These are phyloP conservation scores for Suillus sp. DNA, from an alignment of 768 basidiomycete genomes.

Conservation along the genomic window DNA sequence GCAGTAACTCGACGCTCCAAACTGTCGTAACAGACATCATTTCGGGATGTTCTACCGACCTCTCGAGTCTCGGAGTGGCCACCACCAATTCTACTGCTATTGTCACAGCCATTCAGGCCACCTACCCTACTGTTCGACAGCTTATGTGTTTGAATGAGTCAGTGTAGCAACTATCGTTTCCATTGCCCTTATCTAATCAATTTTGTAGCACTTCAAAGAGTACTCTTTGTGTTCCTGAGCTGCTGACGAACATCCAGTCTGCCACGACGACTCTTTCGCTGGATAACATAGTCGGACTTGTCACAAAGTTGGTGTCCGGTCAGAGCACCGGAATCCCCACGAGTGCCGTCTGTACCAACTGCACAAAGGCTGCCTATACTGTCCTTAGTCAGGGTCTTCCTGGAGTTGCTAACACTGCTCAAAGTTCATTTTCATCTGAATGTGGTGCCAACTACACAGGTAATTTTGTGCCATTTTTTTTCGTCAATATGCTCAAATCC, in stretches of 20 bases:
- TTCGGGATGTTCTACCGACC: conserved; percentile 48
- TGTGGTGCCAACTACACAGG: conserved; percentile 59
- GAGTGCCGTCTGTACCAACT: conserved; percentile 55
- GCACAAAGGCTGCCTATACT: conserved; percentile 54
- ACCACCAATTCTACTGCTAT: conserved; percentile 24
- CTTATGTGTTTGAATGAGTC: conserved; percentile 68
- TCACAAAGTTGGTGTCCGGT: conserved; percentile 16
- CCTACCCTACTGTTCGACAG: conserved; percentile 59
- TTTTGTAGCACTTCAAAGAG: conserved; percentile 35
- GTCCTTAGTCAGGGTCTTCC: conserved; percentile 42
- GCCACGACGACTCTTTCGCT: conserved; percentile 25
- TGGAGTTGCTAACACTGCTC: conserved; percentile 27
- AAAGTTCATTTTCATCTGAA: conserved; percentile 30
- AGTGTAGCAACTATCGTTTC: conserved; percentile 27
- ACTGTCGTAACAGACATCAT: conserved; percentile 56
- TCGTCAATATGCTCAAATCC: conserved; percentile 6
- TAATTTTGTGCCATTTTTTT: conserved; percentile 30
- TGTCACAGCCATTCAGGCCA: conserved; percentile 46
- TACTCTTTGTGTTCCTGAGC: conserved; percentile 59
- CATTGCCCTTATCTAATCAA: background rate
- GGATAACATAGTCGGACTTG: conserved; percentile 20
- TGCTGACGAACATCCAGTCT: conserved; percentile 53
- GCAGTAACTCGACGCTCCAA: conserved; percentile 62
- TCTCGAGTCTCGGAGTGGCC: conserved; percentile 30
- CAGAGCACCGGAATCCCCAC: conserved; percentile 21